These are phyloP conservation scores for Ilex paraguariensis DNA, from an alignment of 305 asterid genomes.

Conservation along the genomic window DNA sequence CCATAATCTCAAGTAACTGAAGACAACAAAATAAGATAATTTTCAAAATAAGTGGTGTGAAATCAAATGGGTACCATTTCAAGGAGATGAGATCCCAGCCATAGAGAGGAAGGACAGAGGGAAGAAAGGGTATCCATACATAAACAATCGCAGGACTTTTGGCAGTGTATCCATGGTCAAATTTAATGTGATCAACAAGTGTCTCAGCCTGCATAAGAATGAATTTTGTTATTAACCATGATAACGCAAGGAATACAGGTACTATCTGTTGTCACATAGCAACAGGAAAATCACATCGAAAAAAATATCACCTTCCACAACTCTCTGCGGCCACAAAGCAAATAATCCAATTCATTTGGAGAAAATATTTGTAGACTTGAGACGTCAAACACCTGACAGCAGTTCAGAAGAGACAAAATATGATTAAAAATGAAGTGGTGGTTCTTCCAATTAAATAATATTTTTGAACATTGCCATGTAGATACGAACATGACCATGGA, in stretches of 20 bases:
- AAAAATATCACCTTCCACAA: constrained; percentile 77
- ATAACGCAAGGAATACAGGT: constrained; percentile 14
- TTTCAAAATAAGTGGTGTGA: not conserved
- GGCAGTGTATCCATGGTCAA: constrained; percentile 97
- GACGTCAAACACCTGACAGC: constrained; percentile 74
- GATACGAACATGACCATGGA: too few relatives aligned
- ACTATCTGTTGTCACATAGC: constrained; percentile 4
- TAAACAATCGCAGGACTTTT: constrained; percentile 83
- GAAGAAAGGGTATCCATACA: constrained; percentile 34
- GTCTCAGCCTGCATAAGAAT: constrained; percentile 68
- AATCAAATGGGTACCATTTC: not conserved
- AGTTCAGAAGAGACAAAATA: not conserved
- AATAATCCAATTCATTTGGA: constrained; percentile 88
- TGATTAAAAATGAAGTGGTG: too few relatives aligned
- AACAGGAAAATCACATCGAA: constrained; percentile 1
- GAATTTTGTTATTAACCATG: constrained; percentile 3
- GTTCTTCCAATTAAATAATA: too few relatives aligned
- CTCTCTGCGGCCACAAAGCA: constrained; percentile 97
- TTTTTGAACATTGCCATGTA: too few relatives aligned
- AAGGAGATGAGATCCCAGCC: not conserved
- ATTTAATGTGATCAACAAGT: constrained; percentile 87
- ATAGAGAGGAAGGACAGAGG: not conserved
- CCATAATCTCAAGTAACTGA: constrained; percentile 96
- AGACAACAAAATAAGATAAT: constrained; percentile 2
- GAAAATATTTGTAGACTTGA: constrained; percentile 86